Conservation (phyloP, 1,284 basidiomycete genomes). For the Puccinia triticina region DNA sequence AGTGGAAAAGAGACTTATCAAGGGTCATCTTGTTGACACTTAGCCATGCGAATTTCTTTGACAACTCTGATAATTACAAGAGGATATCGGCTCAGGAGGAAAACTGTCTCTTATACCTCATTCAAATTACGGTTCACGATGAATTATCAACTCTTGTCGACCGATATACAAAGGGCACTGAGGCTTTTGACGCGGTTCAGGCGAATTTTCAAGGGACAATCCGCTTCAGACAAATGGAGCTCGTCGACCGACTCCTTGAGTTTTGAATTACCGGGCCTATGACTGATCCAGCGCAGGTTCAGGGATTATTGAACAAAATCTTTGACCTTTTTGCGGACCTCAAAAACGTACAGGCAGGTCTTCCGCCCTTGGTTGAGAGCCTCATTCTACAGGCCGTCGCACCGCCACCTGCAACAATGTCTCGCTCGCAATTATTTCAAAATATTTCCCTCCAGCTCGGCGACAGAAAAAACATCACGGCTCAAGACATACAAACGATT, state of each 20-base stretch:
- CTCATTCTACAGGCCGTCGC: background rate
- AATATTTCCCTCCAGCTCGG: background rate
- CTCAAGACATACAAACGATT: background rate
- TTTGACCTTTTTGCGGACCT: background rate
- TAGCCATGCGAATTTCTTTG: no score
- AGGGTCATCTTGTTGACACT: no score
- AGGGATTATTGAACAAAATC: background rate
- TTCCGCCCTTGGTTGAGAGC: background rate
- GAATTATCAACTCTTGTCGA: no score
- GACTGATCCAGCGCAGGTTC: background rate
- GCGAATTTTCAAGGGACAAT: background rate
- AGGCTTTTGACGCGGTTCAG: background rate
- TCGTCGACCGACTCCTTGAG: background rate
- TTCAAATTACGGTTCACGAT: no score
- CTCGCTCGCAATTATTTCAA: constrained; percentile 1
- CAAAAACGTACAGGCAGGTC: background rate
- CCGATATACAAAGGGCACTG: background rate
- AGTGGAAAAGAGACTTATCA: no score
- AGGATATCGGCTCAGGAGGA: no score
- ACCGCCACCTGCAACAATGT: background rate
- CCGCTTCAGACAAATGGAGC: background rate
- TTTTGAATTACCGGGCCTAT: background rate
- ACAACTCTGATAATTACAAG: no score
- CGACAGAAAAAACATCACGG: background rate
- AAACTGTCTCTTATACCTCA: no score